Evolutionary conservation across 768 basidiomycete species (phyloP).

Genomic region (Rhodotorula paludigena): DNA sequence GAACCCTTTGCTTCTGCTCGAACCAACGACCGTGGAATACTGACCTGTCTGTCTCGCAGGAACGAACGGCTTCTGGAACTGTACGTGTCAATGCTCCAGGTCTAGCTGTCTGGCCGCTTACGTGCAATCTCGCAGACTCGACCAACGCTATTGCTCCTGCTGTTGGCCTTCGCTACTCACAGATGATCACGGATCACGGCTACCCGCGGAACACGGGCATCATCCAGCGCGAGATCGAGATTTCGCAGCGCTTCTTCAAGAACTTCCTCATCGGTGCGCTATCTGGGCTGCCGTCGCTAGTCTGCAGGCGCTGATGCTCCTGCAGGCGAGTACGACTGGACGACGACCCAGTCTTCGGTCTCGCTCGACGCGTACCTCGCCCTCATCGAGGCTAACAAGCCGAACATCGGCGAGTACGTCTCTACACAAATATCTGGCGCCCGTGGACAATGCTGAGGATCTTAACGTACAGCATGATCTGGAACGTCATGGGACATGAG

Average conservation of each 20-base stretch:
- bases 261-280: slow-evolving; percentile 27
- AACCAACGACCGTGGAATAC: no score
- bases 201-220: slow-evolving; percentile 31
- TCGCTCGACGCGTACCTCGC: slow-evolving; percentile 17
- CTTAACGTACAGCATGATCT: slow-evolving; percentile 27
- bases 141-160: not conserved
- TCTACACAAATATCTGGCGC: no score
- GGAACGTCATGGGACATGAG: slow-evolving; percentile 29
- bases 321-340: slow-evolving; percentile 36
- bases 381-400: slow-evolving; percentile 6
- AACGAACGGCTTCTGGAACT: slow-evolving; percentile 35
- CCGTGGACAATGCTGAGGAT: no score
- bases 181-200: slow-evolving; percentile 33
- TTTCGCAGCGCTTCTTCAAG: slow-evolving; percentile 11
- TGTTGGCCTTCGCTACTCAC: not conserved
- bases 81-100: not conserved
- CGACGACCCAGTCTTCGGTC: not conserved
- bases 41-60: slow-evolving; percentile 1
- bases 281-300: not conserved
- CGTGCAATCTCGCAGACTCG: not conserved
- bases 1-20: not conserved
- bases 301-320: not conserved
- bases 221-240: slow-evolving; percentile 4
- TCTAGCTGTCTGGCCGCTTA: not conserved
- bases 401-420: slow-evolving; percentile 23